Conservation (phyloP, 192 early-diverging fungal species). For the Podila horticola region DNA sequence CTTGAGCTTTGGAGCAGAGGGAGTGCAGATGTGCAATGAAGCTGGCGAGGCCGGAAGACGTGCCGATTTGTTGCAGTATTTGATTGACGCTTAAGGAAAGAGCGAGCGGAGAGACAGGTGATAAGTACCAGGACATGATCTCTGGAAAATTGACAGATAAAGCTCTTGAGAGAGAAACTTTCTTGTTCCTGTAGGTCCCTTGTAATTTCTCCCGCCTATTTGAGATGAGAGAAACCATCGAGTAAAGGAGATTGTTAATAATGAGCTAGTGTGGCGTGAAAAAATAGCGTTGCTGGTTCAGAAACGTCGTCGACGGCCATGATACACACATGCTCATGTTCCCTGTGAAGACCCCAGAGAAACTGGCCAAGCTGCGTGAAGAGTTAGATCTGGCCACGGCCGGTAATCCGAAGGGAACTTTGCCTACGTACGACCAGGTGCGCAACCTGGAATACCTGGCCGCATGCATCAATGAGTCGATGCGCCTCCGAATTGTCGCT, state of each 20-base stretch:
- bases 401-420: background rate
- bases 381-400: conserved; percentile 23
- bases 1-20: conserved; percentile 4
- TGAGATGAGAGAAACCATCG: background rate
- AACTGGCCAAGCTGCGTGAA: conserved; percentile 19
- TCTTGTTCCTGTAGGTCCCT: conserved; percentile 40
- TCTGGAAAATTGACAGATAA: conserved; percentile 46
- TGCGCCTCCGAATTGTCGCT: conserved; percentile 54
- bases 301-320: conserved; percentile 32
- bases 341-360: conserved; percentile 32
- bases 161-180: conserved; percentile 49
- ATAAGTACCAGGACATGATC: conserved; percentile 31
- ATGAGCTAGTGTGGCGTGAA: no score
- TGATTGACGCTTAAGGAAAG: conserved; percentile 54
- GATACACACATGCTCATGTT: conserved; percentile 30
- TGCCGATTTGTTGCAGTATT: conserved; percentile 59
- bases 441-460: conserved; percentile 56
- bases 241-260: no score
- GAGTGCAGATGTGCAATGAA: conserved; percentile 6
- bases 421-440: conserved; percentile 48
- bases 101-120: conserved; percentile 23
- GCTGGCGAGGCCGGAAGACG: conserved; percentile 6
- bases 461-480: conserved; percentile 63
- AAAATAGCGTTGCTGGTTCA: conserved; percentile 32
- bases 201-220: background rate